phyloP scores from a whole-genome alignment of 2,329 filamentous ascomycete species.

The Tolypocladium ophioglossoides region DNA sequence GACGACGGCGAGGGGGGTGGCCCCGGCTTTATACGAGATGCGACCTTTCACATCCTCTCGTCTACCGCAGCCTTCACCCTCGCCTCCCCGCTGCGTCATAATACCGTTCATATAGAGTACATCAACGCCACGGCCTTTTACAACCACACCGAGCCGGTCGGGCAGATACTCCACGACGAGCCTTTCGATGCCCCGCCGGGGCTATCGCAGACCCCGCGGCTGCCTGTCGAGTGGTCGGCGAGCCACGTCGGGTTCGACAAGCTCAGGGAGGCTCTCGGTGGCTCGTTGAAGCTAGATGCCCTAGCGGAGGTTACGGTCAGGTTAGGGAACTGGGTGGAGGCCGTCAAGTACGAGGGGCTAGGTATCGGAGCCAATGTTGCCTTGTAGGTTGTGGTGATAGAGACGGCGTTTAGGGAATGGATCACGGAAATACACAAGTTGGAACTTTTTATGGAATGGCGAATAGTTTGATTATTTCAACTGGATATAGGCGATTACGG shows the following conservation, averaged over 20 bases:
- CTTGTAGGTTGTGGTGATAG: constrained; percentile 10
- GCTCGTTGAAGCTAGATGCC: constrained; percentile 67
- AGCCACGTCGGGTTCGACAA: constrained; percentile 75
- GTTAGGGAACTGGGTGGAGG: constrained; percentile 65
- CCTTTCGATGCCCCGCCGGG: constrained; percentile 73
- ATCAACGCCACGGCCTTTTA: constrained; percentile 82
- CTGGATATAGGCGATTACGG: not conserved
- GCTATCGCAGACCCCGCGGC: constrained; percentile 55
- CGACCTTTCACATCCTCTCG: constrained; percentile 76
- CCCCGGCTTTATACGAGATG: constrained; percentile 68
- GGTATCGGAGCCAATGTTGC: constrained; percentile 56
- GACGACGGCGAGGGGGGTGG: constrained; percentile 22
- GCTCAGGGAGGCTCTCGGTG: constrained; percentile 69
- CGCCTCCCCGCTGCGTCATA: constrained; percentile 63
- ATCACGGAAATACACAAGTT: not conserved
- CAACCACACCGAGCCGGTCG: constrained; percentile 67
- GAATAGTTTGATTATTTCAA: not conserved
- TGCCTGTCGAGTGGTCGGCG: constrained; percentile 75
- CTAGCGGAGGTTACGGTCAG: constrained; percentile 64
- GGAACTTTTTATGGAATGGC: not conserved
- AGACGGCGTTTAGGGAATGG: not conserved
- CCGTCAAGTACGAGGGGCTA: constrained; percentile 57
- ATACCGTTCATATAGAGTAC: constrained; percentile 64
- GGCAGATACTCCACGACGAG: constrained; percentile 62
- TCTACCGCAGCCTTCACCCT: constrained; percentile 80